These are phyloP conservation scores for Alternaria sp. DNA, from an alignment of 2,329 filamentous ascomycete species.

Conservation along the genomic window DNA sequence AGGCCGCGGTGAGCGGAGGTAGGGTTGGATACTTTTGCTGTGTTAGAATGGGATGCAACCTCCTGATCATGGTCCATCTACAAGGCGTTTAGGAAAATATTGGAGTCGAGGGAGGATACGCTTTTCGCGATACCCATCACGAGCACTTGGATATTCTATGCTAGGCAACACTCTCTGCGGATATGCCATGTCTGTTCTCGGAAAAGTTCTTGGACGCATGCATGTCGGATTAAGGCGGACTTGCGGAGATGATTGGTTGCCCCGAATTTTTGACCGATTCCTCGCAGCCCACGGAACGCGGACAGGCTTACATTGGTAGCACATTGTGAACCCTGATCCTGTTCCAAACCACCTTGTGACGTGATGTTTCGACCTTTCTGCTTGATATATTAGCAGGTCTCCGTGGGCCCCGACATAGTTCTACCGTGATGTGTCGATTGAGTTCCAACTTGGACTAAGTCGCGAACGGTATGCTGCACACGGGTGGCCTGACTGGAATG, in stretches of 20 bases:
- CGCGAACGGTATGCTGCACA: neutral
- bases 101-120: neutral
- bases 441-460: neutral
- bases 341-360: neutral
- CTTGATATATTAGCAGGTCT: neutral
- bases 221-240: neutral
- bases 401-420: neutral
- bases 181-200: neutral
- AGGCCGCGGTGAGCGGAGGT: constrained; percentile 50
- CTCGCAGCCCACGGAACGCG: neutral
- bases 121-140: neutral
- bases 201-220: neutral
- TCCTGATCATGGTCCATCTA: neutral
- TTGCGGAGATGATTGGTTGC: neutral
- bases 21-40: constrained; percentile 2
- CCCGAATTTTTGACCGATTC: neutral
- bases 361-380: neutral
- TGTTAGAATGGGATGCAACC: neutral
- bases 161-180: neutral
- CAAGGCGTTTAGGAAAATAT: neutral
- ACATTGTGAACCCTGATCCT: neutral
- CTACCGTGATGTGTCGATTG: neutral
- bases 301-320: neutral
- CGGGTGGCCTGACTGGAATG: neutral
- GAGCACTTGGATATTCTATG: neutral